phyloP scores from a whole-genome alignment of 352 stramenopile genomes.

The Globisporangium paddicum region DNA sequence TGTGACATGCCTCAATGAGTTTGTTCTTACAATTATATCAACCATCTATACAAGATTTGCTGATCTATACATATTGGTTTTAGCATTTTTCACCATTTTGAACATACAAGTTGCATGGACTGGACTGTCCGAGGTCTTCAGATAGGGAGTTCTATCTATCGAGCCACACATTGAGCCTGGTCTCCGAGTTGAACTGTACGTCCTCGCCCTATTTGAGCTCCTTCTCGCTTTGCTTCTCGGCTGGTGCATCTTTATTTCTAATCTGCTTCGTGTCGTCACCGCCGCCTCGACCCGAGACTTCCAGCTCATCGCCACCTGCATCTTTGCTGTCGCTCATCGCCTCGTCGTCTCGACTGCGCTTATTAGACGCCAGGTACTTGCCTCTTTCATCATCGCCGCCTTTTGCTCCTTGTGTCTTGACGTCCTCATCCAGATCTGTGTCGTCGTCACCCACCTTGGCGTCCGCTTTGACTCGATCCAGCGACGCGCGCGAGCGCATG shows the following conservation, averaged over 20 bases:
- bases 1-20: background rate
- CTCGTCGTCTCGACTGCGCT: background rate
- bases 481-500: slow-evolving; percentile 49
- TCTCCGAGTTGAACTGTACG: no score
- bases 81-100: background rate
- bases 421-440: background rate
- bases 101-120: background rate
- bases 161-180: no score
- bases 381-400: background rate
- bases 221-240: background rate
- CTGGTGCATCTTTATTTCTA: background rate
- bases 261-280: background rate
- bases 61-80: background rate
- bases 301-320: background rate
- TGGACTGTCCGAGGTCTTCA: no score
- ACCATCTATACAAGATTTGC: background rate
- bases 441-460: slow-evolving; percentile 19
- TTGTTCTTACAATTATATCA: background rate
- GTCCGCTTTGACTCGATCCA: slow-evolving; percentile 30
- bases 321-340: background rate
- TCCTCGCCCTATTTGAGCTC: slow-evolving; percentile 5
- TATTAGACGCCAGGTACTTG: background rate
- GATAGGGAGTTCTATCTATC: background rate
- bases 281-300: background rate
- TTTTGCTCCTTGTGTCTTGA: background rate